Conservation (phyloP, 139 green algal species). For the Volvox reticuliferus region DNA sequence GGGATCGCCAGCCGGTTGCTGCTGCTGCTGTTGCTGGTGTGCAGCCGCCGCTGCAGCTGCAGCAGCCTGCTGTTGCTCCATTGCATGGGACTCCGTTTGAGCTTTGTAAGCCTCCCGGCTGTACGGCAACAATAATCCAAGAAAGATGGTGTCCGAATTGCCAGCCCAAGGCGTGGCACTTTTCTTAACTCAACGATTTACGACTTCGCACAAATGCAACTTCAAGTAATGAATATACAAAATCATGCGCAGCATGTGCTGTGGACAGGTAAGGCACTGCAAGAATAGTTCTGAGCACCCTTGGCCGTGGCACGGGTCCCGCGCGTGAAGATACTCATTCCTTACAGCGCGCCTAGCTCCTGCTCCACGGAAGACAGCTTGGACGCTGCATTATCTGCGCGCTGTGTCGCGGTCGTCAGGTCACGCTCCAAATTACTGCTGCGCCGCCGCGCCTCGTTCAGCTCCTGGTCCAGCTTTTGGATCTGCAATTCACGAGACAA, state of each 20-base stretch:
- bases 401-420: not conserved
- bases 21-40: not conserved
- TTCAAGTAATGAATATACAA: too few species aligned
- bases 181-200: too few species aligned
- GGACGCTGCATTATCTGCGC: not conserved
- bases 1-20: not conserved
- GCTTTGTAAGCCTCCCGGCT: conserved; percentile 44
- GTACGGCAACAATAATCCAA: not conserved
- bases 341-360: conserved; percentile 36
- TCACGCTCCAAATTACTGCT: not conserved
- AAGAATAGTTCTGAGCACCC: too few species aligned
- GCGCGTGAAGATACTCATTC: not conserved
- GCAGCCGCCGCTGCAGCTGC: not conserved
- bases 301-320: not conserved
- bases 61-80: conserved; percentile 32
- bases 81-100: conserved; percentile 8
- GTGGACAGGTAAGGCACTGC: too few species aligned
- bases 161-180: too few species aligned
- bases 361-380: conserved; percentile 7
- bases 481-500: not conserved
- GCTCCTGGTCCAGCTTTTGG: conserved; percentile 8
- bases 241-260: too few species aligned
- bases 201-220: too few species aligned
- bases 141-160: too few species aligned
- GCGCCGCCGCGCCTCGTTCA: conserved; percentile 17